Conservation (phyloP, 2,329 filamentous ascomycete species). For the Aspergillus japonicus region DNA sequence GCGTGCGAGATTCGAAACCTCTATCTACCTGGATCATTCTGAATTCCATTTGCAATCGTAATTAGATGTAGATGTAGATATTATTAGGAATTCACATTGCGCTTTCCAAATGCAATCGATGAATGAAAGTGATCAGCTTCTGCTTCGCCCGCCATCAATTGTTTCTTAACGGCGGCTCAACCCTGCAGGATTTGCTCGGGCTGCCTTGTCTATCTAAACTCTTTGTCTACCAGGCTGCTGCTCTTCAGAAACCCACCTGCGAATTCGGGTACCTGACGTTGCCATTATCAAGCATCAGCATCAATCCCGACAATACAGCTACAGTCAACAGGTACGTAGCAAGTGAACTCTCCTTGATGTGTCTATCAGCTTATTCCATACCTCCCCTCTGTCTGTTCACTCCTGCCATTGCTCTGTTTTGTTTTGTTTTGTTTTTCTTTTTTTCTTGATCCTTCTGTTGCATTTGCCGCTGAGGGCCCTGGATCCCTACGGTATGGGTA, state of each 20-base stretch:
- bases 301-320: background rate
- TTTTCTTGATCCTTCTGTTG: background rate
- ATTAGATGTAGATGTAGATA: background rate
- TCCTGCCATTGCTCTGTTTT: background rate
- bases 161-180: constrained; percentile 10
- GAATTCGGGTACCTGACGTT: too few species aligned
- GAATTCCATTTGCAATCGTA: background rate
- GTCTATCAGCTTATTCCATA: background rate
- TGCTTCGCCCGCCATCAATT: too few species aligned
- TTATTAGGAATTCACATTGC: constrained; percentile 4
- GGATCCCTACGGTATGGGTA: background rate
- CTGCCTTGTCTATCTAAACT: too few species aligned
- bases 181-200: constrained; percentile 10
- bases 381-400: too few species aligned
- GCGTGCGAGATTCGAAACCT: background rate
- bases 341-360: background rate
- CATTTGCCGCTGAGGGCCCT: background rate
- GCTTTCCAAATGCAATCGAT: constrained; percentile 12
- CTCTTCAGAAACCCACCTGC: background rate
- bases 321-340: background rate
- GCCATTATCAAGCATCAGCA: background rate
- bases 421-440: background rate
- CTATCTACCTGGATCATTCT: background rate
- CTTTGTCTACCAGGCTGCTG: too few species aligned
- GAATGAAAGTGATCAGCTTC: constrained; percentile 4